Conservation (phyloP, 1,284 basidiomycete species). For the Papiliotrema nemorosa region DNA sequence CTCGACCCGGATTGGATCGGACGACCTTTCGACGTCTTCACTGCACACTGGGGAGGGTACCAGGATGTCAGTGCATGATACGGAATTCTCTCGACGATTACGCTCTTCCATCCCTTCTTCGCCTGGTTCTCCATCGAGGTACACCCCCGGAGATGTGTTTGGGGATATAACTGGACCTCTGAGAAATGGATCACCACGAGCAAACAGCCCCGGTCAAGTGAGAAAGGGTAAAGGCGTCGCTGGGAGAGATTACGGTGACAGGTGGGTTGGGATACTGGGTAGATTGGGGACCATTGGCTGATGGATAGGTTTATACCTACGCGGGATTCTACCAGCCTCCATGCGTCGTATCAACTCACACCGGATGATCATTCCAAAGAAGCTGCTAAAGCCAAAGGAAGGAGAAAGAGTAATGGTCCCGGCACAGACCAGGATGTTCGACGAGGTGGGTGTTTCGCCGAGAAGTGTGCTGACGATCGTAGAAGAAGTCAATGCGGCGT, state of each 20-base stretch:
- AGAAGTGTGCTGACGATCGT: constrained; percentile 6
- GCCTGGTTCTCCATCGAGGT: constrained; percentile 1
- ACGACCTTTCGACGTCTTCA: no score
- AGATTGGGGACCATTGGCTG: neutral
- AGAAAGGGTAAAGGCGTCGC: constrained; percentile 30
- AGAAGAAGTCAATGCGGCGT: constrained; percentile 56
- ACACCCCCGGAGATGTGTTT: constrained; percentile 30
- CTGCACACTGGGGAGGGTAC: no score
- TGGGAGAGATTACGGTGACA: constrained; percentile 47
- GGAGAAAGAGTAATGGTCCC: constrained; percentile 39
- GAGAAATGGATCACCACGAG: constrained; percentile 20
- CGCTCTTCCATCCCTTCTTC: constrained; percentile 19
- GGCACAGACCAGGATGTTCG: constrained; percentile 48
- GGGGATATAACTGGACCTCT: constrained; percentile 25
- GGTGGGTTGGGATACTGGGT: constrained; percentile 28
- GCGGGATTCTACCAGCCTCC: constrained; percentile 53
- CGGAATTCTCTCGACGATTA: constrained; percentile 36
- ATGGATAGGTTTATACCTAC: constrained; percentile 54
- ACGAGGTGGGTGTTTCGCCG: constrained; percentile 37
- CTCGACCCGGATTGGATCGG: no score
- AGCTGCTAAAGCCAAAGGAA: constrained; percentile 27
- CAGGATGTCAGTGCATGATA: constrained; percentile 37
- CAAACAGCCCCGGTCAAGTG: constrained; percentile 16
- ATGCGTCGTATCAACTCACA: constrained; percentile 53
- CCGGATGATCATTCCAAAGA: constrained; percentile 35